Conservation (phyloP, 805 yeast genomes). For the Maudiozyma bulderi region DNA sequence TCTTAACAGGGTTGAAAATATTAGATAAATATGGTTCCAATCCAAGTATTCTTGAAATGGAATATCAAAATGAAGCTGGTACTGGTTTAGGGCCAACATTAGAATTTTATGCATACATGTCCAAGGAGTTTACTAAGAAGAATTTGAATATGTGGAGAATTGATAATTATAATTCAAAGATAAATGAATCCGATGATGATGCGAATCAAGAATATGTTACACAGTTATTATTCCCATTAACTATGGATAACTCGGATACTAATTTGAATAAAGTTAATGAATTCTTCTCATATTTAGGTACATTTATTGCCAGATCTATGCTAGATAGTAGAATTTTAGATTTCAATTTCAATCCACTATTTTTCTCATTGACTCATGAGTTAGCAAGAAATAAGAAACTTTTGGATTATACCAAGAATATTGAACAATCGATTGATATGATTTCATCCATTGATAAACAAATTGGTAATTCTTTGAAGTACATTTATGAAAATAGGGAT, state of each 20-base stretch:
- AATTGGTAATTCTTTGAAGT: conserved; percentile 48
- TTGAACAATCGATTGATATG: conserved; percentile 25
- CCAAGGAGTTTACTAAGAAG: conserved; percentile 57
- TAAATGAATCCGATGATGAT: conserved; percentile 14
- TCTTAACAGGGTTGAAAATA: conserved; percentile 72
- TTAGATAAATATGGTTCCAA: conserved; percentile 64
- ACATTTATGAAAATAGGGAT: conserved; percentile 37
- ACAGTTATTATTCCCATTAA: conserved; percentile 68
- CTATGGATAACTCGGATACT: conserved; percentile 32
- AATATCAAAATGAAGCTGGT: conserved; percentile 86
- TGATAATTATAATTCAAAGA: conserved; percentile 15
- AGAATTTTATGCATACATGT: conserved; percentile 79
- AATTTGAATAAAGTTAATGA: conserved; percentile 37
- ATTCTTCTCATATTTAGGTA: conserved; percentile 62
- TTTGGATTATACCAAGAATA: conserved; percentile 1
- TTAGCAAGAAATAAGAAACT: conserved; percentile 7
- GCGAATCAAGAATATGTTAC: conserved; percentile 19
- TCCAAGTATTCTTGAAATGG: conserved; percentile 80
- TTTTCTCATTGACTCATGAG: conserved; percentile 49
- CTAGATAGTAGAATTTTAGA: conserved; percentile 85
- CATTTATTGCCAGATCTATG: conserved; percentile 76
- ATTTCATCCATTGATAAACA: conserved; percentile 46
- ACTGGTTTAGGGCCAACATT: conserved; percentile 94
- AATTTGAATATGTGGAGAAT: conserved; percentile 63
- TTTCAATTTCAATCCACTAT: conserved; percentile 60